phyloP scores from a whole-genome alignment of 1,284 basidiomycete genomes.

The Microstroma glucosiphilum region DNA sequence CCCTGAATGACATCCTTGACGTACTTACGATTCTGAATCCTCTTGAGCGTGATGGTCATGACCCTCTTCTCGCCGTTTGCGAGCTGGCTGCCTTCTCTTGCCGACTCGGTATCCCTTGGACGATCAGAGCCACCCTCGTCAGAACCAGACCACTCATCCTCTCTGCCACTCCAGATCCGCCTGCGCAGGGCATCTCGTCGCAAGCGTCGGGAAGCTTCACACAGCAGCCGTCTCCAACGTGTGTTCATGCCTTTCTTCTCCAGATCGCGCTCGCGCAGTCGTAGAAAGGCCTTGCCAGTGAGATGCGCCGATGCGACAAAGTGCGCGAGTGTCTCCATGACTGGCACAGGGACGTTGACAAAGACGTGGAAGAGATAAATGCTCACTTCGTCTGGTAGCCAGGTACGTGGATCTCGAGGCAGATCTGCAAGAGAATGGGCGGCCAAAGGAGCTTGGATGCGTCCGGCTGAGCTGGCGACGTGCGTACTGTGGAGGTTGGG shows the following conservation, averaged over 20 bases:
- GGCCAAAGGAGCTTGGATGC: slow-evolving; percentile 8
- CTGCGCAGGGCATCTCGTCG: slow-evolving; percentile 35
- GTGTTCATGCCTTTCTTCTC: slow-evolving; percentile 36
- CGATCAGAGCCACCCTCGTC: background rate
- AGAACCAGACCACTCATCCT: background rate
- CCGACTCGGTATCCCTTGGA: background rate
- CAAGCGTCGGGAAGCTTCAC: slow-evolving; percentile 36
- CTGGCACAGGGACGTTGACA: slow-evolving; percentile 34
- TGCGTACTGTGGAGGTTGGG: slow-evolving; percentile 10
- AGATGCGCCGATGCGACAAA: slow-evolving; percentile 35
- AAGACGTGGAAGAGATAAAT: slow-evolving; percentile 43
- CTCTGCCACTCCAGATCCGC: slow-evolving; percentile 30
- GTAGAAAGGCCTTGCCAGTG: slow-evolving; percentile 37
- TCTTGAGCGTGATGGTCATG: slow-evolving; percentile 2
- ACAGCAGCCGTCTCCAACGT: slow-evolving; percentile 40
- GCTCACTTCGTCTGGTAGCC: slow-evolving; percentile 40
- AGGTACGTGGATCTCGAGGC: slow-evolving; percentile 33
- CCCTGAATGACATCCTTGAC: background rate
- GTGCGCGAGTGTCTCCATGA: slow-evolving; percentile 40
- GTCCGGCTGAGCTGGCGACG: slow-evolving; percentile 17
- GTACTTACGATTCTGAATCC: background rate
- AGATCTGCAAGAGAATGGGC: slow-evolving; percentile 23
- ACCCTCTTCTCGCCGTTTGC: background rate
- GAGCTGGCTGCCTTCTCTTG: background rate
- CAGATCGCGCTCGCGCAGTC: slow-evolving; percentile 35